Conservation (phyloP, 2,329 filamentous ascomycete species). For the Scedosporium boydii region DNA sequence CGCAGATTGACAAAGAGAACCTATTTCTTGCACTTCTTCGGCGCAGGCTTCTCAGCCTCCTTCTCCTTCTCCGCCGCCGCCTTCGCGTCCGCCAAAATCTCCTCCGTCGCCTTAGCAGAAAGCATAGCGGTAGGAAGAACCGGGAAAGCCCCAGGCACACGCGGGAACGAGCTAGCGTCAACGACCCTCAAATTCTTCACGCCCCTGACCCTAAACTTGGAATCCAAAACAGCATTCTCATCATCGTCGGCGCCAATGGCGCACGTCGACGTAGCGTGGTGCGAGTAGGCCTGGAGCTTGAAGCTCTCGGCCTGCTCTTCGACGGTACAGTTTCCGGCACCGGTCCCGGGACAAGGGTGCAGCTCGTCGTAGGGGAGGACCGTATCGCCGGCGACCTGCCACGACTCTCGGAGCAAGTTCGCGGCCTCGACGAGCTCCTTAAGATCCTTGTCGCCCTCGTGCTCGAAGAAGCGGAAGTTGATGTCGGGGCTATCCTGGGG, state of each 20-base stretch:
- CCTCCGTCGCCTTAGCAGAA: constrained; percentile 39
- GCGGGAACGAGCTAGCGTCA: constrained; percentile 47
- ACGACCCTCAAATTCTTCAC: constrained; percentile 46
- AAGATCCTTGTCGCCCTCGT: constrained; percentile 37
- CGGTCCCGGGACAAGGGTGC: constrained; percentile 10
- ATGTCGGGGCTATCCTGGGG: constrained; percentile 54
- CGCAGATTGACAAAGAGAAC: too few relatives aligned
- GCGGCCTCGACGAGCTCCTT: constrained; percentile 24
- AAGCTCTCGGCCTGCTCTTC: constrained; percentile 31
- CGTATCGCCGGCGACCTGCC: constrained; percentile 2
- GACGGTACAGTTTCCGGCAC: constrained; percentile 11
- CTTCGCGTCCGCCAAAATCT: neutral
- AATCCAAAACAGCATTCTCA: constrained; percentile 43
- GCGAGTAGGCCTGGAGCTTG: constrained; percentile 37
- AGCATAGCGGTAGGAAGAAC: constrained; percentile 42
- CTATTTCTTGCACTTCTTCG: neutral
- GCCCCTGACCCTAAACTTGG: constrained; percentile 45
- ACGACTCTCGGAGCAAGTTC: constrained; percentile 15
- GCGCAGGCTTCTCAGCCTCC: neutral
- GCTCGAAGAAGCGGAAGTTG: constrained; percentile 45
- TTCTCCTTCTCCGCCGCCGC: neutral
- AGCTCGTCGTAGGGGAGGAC: constrained; percentile 11
- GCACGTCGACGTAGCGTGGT: constrained; percentile 47
- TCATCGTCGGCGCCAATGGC: constrained; percentile 45
- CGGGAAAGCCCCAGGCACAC: constrained; percentile 37